Evolutionary conservation across 2,329 filamentous ascomycete genomes (phyloP), one percentile per base, ranked within the genome.

Genomic region (Aspergillus nomiae): DNA sequence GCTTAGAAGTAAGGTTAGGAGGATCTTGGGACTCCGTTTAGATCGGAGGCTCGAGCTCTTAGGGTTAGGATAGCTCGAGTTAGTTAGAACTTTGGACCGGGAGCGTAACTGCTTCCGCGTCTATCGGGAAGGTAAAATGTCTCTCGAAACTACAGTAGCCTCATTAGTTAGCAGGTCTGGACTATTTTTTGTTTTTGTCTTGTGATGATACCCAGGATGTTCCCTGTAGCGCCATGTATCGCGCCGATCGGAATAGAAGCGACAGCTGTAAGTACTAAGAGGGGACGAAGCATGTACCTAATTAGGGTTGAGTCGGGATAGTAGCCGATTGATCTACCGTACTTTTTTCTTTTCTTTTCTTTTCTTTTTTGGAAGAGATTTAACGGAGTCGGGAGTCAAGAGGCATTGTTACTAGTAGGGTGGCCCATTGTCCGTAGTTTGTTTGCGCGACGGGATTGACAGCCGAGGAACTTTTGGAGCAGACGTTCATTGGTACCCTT

Each of bases 241-340:
- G 14, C 46, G 60, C 43, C 58, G 46, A 56, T 58, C 53, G 46
- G 48, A 57, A 60, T 60, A 28, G 45, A 48, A 19, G 43, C 59
- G 32, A 19, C 19, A 30, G 38, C 36, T 58, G 56, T 24, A 24
- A 24, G 21, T 24, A 24, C 21, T 24, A 24, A 48, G 19, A 5
- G 51, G 30, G 43, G 19, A 56, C 30, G 32, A n/a, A 34, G 36
- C 19, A 32, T 45, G 21, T 46, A 61, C 32, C 61, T 62, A 43
- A 26, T 55, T 55, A 55, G 36, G 36, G 51, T 38, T 55, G 51
- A 55, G 30, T 55, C 51, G 51, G 51, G 30, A 38, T 36, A 24
- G 9, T 14, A 59, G 58, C 46, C 59, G 58, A 57, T 36, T 46
- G 45, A n/a, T 16, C 19, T 56, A 36, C 58, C 21, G 46, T 56